phyloP scores from a whole-genome alignment of 371 early-diverging fungal genomes.

The Mortierella sp. region DNA sequence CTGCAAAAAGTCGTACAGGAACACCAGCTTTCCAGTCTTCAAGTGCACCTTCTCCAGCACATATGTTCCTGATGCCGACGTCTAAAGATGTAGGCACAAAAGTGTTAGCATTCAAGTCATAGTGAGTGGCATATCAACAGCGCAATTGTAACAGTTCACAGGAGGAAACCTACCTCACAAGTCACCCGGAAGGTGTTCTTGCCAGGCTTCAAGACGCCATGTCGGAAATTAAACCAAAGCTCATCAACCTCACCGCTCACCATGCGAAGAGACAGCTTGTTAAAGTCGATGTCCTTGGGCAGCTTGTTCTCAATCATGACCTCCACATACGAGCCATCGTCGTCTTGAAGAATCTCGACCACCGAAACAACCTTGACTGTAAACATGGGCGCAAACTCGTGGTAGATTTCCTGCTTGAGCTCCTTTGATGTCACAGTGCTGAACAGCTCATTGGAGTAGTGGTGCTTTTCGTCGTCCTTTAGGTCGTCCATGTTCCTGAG shows the following conservation, averaged over 20 bases:
- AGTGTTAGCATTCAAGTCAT: background rate
- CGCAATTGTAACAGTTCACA: too few relatives aligned
- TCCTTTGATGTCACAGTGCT: constrained; percentile 55
- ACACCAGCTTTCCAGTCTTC: constrained; percentile 68
- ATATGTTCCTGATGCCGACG: constrained; percentile 74
- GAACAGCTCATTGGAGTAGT: constrained; percentile 71
- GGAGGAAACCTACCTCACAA: constrained; percentile 67
- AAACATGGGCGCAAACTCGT: constrained; percentile 73
- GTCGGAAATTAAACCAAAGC: constrained; percentile 53
- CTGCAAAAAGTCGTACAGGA: constrained; percentile 73
- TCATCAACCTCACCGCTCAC: constrained; percentile 73
- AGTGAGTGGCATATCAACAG: background rate
- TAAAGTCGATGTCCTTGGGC: constrained; percentile 67
- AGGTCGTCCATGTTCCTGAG: constrained; percentile 67
- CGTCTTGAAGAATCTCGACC: constrained; percentile 70
- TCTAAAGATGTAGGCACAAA: constrained; percentile 43
- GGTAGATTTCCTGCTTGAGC: constrained; percentile 61
- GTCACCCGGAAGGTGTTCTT: constrained; percentile 71
- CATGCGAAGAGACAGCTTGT: constrained; percentile 66
- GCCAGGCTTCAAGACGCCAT: constrained; percentile 71
- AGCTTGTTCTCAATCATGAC: constrained; percentile 71
- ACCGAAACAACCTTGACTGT: constrained; percentile 67
- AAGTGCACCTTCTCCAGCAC: constrained; percentile 74
- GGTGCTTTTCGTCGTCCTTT: constrained; percentile 59
- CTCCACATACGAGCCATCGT: constrained; percentile 73